Percentiles rank a stretch among this genome's conserved stretches.
These are phyloP conservation scores for Cunninghamia lanceolata DNA, from an alignment of 75 land plant genomes.

Conservation along the genomic window DNA sequence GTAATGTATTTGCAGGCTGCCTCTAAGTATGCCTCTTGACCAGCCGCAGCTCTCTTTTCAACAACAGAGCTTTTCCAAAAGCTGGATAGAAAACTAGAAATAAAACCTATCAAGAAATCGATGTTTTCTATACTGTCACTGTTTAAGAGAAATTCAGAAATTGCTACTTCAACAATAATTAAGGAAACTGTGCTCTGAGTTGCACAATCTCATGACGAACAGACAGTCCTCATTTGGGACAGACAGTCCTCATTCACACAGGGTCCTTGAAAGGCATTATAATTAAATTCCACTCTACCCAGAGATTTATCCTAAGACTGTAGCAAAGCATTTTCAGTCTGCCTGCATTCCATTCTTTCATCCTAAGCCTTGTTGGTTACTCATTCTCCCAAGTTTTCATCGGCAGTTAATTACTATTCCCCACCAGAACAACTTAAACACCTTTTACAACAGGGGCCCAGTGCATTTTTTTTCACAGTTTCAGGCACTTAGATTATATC, in stretches of 20 bases:
- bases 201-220: not conserved
- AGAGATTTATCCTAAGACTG: not conserved
- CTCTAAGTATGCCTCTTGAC: not conserved
- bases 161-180: not conserved
- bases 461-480: not conserved
- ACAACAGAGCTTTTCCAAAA: not conserved
- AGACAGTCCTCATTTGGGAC: not conserved
- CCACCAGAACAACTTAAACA: not conserved
- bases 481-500: not conserved
- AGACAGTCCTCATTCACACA: too few species aligned
- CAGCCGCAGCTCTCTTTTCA: not conserved
- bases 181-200: not conserved
- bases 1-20: not conserved
- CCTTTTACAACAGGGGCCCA: not conserved
- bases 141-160: not conserved
- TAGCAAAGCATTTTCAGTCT: not conserved
- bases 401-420: not conserved
- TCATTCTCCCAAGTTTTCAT: not conserved
- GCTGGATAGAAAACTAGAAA: not conserved
- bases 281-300: too few species aligned
- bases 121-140: not conserved
- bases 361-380: not conserved
- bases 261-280: not conserved
- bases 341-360: not conserved
- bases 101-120: not conserved